phyloP scores from a whole-genome alignment of 192 early-diverging fungal genomes.

The Backusella parvicylindrica region DNA sequence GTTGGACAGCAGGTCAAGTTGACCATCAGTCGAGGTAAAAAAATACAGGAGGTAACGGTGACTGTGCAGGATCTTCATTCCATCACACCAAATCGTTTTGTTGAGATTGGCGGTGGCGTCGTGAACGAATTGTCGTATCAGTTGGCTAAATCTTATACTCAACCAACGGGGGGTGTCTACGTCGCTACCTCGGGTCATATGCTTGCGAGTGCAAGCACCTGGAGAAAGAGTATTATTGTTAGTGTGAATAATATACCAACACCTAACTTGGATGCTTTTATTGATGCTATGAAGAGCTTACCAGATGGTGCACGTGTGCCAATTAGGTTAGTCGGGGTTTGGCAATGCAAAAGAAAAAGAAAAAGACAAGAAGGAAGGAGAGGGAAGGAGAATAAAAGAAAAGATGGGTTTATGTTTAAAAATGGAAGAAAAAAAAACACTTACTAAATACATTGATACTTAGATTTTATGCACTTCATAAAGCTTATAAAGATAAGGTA shows the following conservation, averaged over 20 bases:
- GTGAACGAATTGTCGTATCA: slow-evolving; percentile 77
- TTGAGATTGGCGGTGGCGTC: slow-evolving; percentile 83
- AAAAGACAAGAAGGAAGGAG: neutral
- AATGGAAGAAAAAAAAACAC: no score
- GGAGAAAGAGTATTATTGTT: slow-evolving; percentile 65
- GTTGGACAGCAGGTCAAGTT: slow-evolving; percentile 51
- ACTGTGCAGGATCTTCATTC: slow-evolving; percentile 69
- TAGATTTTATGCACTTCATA: slow-evolving; percentile 76
- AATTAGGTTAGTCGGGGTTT: slow-evolving; percentile 23
- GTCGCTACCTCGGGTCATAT: slow-evolving; percentile 68
- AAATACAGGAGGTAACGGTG: slow-evolving; percentile 41
- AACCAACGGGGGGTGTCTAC: slow-evolving; percentile 82
- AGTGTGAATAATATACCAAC: slow-evolving; percentile 66
- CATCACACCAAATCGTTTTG: slow-evolving; percentile 79
- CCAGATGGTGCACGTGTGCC: slow-evolving; percentile 62
- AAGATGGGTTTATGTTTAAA: no score
- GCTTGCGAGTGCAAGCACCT: slow-evolving; percentile 61
- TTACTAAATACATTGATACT: neutral
- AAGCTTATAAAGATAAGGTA: slow-evolving; percentile 78
- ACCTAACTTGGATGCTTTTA: slow-evolving; percentile 62
- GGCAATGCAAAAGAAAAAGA: neutral
- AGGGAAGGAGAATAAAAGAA: neutral
- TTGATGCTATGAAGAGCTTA: slow-evolving; percentile 58
- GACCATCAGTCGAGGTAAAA: slow-evolving; percentile 57
- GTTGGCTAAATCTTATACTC: slow-evolving; percentile 64